Percentiles rank a stretch among this genome's conserved stretches.
Conservation (phyloP, 2,329 filamentous ascomycete species). For the Sclerotinia glacialis region DNA sequence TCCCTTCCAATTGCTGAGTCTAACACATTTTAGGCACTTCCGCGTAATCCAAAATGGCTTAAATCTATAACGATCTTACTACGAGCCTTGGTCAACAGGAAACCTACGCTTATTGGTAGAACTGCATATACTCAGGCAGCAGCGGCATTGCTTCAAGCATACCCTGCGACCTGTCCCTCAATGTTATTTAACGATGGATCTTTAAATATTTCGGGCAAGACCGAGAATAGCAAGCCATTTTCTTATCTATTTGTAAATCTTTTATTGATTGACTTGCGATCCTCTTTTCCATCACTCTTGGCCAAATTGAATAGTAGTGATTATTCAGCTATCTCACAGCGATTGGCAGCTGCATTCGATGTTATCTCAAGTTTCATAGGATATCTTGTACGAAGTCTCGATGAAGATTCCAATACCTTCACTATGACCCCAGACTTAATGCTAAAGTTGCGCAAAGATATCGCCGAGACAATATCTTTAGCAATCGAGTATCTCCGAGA, state of each 20-base stretch:
- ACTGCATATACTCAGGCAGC: slow-evolving; percentile 59
- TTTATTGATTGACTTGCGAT: slow-evolving; percentile 63
- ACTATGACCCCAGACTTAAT: slow-evolving; percentile 57
- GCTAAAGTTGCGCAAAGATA: slow-evolving; percentile 57
- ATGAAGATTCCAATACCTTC: slow-evolving; percentile 45
- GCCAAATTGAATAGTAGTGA: slow-evolving; percentile 54
- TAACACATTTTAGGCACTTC: slow-evolving; percentile 45
- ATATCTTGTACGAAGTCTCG: slow-evolving; percentile 53
- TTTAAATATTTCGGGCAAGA: slow-evolving; percentile 25
- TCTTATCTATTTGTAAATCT: slow-evolving; percentile 63
- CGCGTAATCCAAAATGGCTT: slow-evolving; percentile 54
- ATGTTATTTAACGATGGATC: slow-evolving; percentile 52
- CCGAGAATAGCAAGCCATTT: slow-evolving; percentile 49
- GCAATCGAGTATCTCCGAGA: slow-evolving; percentile 66
- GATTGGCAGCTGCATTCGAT: slow-evolving; percentile 61
- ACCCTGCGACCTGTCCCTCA: slow-evolving; percentile 46
- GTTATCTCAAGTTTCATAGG: slow-evolving; percentile 59
- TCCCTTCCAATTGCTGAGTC: neutral
- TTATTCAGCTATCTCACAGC: slow-evolving; percentile 50
- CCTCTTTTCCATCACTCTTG: slow-evolving; percentile 59
- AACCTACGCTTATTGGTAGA: slow-evolving; percentile 54
- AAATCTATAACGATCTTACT: slow-evolving; percentile 48
- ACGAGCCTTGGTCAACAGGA: slow-evolving; percentile 52
- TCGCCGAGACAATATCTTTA: slow-evolving; percentile 62
- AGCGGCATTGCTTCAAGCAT: slow-evolving; percentile 56